Evolutionary conservation across 768 basidiomycete genomes (phyloP), one percentile per base, ranked within the genome.

Genomic region (Lactarius psammicola): DNA sequence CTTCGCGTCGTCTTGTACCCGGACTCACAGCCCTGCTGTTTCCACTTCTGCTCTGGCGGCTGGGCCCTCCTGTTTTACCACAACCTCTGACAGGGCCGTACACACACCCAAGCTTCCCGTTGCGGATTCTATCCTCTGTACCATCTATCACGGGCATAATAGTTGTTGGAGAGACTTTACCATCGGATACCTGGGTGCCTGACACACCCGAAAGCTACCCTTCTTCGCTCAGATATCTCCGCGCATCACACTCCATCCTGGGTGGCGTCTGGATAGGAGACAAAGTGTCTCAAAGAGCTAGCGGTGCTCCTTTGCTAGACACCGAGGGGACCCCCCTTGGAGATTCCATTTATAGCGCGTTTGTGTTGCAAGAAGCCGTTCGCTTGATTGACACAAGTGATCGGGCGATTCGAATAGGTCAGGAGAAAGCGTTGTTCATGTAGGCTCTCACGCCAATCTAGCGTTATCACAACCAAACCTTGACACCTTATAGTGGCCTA

Each of bases 321-420:
- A 80, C 80, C 23, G 79, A 79, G 55, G 84, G 85, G 9, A 79
- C 76, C 2, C 78, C 78, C 3, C 76, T 90, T 1, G 89, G 90
- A 13, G 89, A 92, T 71, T 90, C 91, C 1, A 87, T 95, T 56
- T 96, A 96, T 73, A 82, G 80, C 26, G 82, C 94, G 0, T 98
- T 98, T 73, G 81, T 90, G 7, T 74, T 97, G 20, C 95, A 98
- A 74, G 96, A 98, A 73, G 91, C 89, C 2, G 88, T 80, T 17
- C 83, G 92, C 11, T 75, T 98, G 34, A 84, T 89, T 15, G 80
- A 86, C 65, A 84, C 80, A 56, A 80, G 83, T 10, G 71, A 74
- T 13, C 77, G 74, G 65, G 79, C 73, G 7, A 76, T 76, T 67
- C 71, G 70, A 46, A 72, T 77, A 54, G 67, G 71, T 53, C 76